Evolutionary conservation across 495 filamentous ascomycete species (phyloP), one percentile per base, ranked within the genome.

Genomic region (Evansstolkia leycettana): DNA sequence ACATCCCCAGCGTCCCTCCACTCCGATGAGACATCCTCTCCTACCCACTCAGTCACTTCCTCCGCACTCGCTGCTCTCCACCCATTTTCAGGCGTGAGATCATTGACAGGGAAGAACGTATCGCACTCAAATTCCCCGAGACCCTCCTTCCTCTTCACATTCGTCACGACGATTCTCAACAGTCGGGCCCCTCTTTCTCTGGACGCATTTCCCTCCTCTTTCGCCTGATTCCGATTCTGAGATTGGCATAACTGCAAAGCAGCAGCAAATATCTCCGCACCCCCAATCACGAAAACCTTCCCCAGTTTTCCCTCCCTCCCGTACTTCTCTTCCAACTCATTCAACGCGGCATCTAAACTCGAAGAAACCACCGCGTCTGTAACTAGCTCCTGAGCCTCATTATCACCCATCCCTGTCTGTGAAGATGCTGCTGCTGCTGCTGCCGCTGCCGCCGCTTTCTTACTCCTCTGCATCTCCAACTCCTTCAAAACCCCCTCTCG

Each of bases 281-380:
- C 90, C 2, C 90, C 90, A 52, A 98, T 95, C 0, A 96, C 70
- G 57, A 83, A 98, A 0, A 84, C 67, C 44, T 72, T 69, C 1
- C 60, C 62, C 32, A 65, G 18, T n/a, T 28, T 36, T 10, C 42
- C 47, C 31, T 40, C 31, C 13, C 23, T 17, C 15, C 38, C 51
- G 40, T 47, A 52, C 36, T 37, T 20, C 18, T 20, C 34, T 17
- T 55, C 59, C 35, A 69, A 44, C 16, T 27, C 37, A 30, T 49
- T 39, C 17, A 88, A 32, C 9, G 80, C 82, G 27, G 64, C 67
- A 16, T 79, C 73, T 2, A 92, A 27, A 34, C 67, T 60, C 1
- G 39, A 39, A 28, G 46, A 39, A 1, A 68, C 60, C 34, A 66
- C 30, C 23, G 55, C 60, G 48, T 55, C 59, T 2, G 51, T 59